These are phyloP conservation scores for Lycium barbarum DNA, from an alignment of 257 asterid species.

Conservation along the genomic window DNA sequence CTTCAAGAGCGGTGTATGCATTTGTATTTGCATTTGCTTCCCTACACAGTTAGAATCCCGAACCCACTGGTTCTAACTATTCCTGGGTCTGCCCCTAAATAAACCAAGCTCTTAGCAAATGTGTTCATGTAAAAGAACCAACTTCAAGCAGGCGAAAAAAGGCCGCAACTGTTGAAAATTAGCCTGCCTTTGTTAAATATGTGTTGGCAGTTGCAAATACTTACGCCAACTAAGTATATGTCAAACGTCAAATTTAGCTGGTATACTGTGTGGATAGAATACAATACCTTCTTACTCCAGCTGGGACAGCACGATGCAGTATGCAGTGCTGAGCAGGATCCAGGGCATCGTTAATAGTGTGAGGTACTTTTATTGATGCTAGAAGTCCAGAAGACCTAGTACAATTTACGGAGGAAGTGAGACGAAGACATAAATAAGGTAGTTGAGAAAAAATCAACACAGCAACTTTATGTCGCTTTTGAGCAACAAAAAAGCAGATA, in stretches of 20 bases:
- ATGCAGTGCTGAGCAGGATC: constrained; percentile 87
- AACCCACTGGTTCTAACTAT: too few relatives aligned
- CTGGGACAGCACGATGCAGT: constrained; percentile 77
- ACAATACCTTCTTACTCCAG: constrained; percentile 79
- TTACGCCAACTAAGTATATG: not conserved
- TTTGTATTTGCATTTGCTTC: too few relatives aligned
- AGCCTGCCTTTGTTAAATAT: not conserved
- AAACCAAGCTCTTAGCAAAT: too few relatives aligned
- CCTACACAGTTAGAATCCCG: too few relatives aligned
- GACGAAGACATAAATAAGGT: not conserved
- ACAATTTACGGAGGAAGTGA: constrained; percentile 4
- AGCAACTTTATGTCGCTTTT: not conserved
- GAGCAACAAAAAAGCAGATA: not conserved
- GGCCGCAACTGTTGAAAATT: too few relatives aligned
- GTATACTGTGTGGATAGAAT: not conserved
- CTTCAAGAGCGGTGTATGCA: too few relatives aligned
- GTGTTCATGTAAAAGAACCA: too few relatives aligned
- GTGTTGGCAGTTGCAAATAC: not conserved
- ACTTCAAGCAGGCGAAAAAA: too few relatives aligned
- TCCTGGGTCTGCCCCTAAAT: too few relatives aligned
- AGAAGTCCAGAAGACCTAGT: constrained; percentile 45
- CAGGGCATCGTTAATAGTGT: constrained; percentile 71
- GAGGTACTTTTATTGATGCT: constrained; percentile 75
- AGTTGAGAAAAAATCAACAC: not conserved
- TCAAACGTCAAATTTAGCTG: not conserved